Evolutionary conservation across 371 early-diverging fungal genomes (phyloP).

Genomic region (Circinella umbellata): DNA sequence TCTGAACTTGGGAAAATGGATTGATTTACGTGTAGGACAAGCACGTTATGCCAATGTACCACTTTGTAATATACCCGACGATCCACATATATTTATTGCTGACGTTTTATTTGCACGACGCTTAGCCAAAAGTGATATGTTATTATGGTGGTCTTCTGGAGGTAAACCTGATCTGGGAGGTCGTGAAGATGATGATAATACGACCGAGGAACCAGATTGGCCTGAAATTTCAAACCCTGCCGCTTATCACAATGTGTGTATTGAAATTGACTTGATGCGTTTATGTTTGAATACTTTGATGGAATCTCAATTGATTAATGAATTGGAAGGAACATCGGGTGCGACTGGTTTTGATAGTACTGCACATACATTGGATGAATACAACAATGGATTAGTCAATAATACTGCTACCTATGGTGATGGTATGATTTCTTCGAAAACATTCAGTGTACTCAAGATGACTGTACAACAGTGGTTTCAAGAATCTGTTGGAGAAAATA

Average conservation of each 20-base stretch:
- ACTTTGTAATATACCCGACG: constrained; percentile 86
- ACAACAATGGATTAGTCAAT: constrained; percentile 49
- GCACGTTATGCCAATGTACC: constrained; percentile 90
- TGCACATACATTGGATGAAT: constrained; percentile 53
- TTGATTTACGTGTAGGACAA: constrained; percentile 76
- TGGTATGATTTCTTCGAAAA: constrained; percentile 65
- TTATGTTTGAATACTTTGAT: constrained; percentile 84
- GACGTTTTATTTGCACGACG: constrained; percentile 87
- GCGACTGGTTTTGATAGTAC: constrained; percentile 51
- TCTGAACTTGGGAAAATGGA: constrained; percentile 71
- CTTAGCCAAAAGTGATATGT: constrained; percentile 72
- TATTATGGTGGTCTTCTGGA: constrained; percentile 92
- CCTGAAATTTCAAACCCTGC: constrained; percentile 82
- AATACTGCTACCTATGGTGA: constrained; percentile 55
- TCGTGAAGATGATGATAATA: constrained; percentile 80
- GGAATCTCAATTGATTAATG: constrained; percentile 76
- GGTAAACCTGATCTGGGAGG: constrained; percentile 91
- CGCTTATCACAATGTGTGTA: constrained; percentile 77
- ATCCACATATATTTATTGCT: constrained; percentile 77
- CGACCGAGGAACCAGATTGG: constrained; percentile 54
- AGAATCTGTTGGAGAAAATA: constrained; percentile 42
- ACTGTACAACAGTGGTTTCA: constrained; percentile 81
- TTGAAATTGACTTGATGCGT: constrained; percentile 83
- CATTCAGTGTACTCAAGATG: constrained; percentile 74
- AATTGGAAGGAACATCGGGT: constrained; percentile 73